phyloP scores from a whole-genome alignment of 2,329 filamentous ascomycete genomes.

The Aspergillus awamori region DNA sequence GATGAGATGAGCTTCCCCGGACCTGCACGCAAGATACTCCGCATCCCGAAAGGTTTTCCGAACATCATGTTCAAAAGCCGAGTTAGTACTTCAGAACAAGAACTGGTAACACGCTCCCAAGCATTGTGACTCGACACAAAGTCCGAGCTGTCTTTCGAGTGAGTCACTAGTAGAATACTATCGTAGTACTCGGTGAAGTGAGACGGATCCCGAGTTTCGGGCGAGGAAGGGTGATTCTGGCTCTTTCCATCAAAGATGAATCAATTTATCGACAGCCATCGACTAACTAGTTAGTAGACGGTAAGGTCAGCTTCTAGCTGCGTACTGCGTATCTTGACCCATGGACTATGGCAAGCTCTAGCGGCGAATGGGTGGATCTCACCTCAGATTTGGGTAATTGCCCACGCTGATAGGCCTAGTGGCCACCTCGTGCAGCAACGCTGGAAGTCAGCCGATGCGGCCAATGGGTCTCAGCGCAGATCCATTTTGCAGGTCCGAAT shows the following conservation, averaged over 20 bases:
- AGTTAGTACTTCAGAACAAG: not conserved
- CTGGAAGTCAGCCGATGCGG: not conserved
- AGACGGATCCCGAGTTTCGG: not conserved
- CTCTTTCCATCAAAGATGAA: not conserved
- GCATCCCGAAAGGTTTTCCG: not conserved
- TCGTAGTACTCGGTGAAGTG: not conserved
- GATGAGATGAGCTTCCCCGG: not conserved
- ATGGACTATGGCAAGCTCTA: not conserved
- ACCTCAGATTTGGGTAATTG: constrained; percentile 4
- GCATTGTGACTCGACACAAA: not conserved
- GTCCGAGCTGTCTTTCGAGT: not conserved
- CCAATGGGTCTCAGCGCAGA: not conserved
- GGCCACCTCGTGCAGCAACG: not conserved
- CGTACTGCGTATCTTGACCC: not conserved
- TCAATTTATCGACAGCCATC: no score
- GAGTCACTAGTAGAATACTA: not conserved
- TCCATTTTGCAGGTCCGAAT: not conserved
- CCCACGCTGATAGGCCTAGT: not conserved
- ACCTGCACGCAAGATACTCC: not conserved
- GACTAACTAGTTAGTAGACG: no score
- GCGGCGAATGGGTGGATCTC: constrained; percentile 2
- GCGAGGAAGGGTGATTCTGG: not conserved
- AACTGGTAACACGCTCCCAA: not conserved
- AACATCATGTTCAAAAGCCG: not conserved
- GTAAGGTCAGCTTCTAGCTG: no score